phyloP scores from a whole-genome alignment of 2,329 filamentous ascomycete genomes.

The Sporothrix euskadiensis region DNA sequence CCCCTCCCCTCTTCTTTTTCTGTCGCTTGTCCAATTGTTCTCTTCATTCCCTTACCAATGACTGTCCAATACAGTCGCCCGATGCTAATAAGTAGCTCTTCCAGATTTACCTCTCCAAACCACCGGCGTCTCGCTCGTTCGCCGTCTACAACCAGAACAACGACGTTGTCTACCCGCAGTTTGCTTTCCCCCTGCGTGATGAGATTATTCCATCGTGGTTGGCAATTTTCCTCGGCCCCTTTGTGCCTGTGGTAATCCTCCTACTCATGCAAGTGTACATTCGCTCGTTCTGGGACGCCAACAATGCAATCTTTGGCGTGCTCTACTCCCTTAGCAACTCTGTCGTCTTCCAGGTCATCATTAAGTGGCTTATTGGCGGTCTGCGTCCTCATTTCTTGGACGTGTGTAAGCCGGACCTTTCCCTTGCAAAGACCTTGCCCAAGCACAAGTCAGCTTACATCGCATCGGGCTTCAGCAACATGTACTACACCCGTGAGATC shows the following conservation, averaged over 20 bases:
- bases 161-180: conserved; percentile 68
- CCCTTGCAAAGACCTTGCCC: conserved; percentile 38
- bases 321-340: conserved; percentile 69
- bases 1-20: background rate
- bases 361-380: conserved; percentile 75
- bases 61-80: no score
- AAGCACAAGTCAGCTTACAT: conserved; percentile 46
- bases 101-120: conserved; percentile 63
- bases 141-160: conserved; percentile 66
- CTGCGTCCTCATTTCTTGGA: conserved; percentile 70
- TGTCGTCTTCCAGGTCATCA: conserved; percentile 74
- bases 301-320: conserved; percentile 69
- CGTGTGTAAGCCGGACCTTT: conserved; percentile 65
- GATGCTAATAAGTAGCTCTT: background rate
- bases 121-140: conserved; percentile 69
- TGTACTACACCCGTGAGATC: conserved; percentile 70
- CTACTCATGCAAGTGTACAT: conserved; percentile 67
- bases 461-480: conserved; percentile 48
- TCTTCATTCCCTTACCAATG: background rate
- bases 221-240: conserved; percentile 63
- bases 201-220: conserved; percentile 72
- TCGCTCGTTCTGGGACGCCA: conserved; percentile 68
- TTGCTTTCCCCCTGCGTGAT: conserved; percentile 68
- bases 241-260: conserved; percentile 66
- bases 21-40: background rate